A percentile compares a stretch with the other conserved stretches of the same genome.
Evolutionary conservation across 2,329 filamentous ascomycete genomes (phyloP).

Genomic region (Fusarium marasasianum): DNA sequence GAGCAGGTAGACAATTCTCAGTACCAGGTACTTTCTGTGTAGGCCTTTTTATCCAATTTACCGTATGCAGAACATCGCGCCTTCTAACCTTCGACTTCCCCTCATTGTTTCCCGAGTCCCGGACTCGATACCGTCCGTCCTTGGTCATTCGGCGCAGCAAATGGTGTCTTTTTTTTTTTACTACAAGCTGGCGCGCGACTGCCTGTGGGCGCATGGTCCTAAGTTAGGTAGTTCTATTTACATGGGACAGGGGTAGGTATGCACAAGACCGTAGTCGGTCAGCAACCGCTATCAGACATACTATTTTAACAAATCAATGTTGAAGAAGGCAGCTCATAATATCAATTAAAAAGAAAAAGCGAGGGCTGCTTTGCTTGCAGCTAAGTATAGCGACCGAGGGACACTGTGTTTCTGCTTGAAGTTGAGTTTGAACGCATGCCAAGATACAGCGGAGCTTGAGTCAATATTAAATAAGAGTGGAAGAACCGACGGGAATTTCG

Average conservation of each 20-base stretch:
- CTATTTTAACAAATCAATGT: not conserved
- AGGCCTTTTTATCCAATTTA: not conserved
- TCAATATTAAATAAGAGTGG: not conserved
- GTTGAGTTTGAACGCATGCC: not conserved
- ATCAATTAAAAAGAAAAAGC: not conserved
- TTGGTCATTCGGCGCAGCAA: not conserved
- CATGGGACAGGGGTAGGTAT: constrained; percentile 2
- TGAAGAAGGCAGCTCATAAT: not conserved
- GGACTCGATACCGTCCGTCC: not conserved
- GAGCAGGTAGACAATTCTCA: not conserved
- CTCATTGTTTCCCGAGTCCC: not conserved
- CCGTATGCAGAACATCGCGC: not conserved
- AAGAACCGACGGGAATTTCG: not conserved
- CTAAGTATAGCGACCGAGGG: not conserved
- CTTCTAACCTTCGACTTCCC: not conserved
- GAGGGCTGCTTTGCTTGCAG: not conserved
- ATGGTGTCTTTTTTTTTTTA: not conserved
- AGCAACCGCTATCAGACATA: not conserved
- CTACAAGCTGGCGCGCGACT: constrained; percentile 8
- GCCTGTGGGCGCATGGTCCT: constrained; percentile 14
- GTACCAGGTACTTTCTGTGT: not conserved
- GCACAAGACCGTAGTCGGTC: not conserved
- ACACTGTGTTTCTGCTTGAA: not conserved
- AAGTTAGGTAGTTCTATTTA: constrained; percentile 8
- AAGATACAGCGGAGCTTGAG: not conserved